Evolutionary conservation across 306 rosid species (phyloP).

Genomic region (Pterocarpus macrocarpus): DNA sequence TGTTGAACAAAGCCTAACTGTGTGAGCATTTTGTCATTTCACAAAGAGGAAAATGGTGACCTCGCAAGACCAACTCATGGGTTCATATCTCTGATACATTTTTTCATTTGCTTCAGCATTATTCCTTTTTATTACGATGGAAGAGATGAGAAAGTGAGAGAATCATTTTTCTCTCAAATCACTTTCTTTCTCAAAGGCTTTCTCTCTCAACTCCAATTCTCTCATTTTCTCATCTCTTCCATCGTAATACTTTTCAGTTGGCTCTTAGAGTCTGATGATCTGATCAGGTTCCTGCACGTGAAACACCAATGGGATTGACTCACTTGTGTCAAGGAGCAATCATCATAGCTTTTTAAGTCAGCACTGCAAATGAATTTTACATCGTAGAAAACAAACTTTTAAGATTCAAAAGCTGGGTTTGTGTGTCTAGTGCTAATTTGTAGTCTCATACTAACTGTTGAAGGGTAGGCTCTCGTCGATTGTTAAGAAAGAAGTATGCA

Average conservation of each 20-base stretch:
- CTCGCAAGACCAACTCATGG: constrained; percentile 72
- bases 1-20: constrained; percentile 23
- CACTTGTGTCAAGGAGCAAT: background rate
- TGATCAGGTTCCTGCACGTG: constrained; percentile 32
- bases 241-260: background rate
- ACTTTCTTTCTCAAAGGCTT: no score
- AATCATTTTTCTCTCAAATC: no score
- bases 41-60: constrained; percentile 60
- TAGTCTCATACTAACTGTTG: background rate
- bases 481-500: background rate
- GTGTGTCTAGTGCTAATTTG: background rate
- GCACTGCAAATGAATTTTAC: background rate
- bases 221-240: no score
- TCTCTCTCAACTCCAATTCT: no score
- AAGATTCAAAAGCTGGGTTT: constrained; percentile 10
- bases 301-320: background rate
- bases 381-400: background rate
- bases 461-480: background rate
- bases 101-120: constrained; percentile 22
- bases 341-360: background rate
- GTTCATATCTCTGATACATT: constrained; percentile 50
- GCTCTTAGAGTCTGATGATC: background rate
- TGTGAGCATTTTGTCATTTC: constrained; percentile 32
- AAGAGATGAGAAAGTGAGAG: no score
- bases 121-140: background rate